A percentile compares a stretch with the other conserved stretches of the same genome.
Conservation (phyloP, 1,139 yeast genomes). For the Arxiozyma slooffiae region DNA sequence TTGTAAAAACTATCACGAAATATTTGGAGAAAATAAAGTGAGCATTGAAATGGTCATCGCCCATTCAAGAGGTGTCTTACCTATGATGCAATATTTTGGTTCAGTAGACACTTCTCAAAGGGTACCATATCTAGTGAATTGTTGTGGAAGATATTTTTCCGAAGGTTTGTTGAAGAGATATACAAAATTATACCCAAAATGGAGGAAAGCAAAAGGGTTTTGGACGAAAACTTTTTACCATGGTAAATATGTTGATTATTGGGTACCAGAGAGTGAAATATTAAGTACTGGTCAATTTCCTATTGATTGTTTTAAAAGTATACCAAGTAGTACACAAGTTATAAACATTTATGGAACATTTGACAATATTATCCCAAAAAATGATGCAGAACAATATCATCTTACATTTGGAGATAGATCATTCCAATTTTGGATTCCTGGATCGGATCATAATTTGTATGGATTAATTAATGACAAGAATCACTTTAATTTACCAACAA, state of each 20-base stretch:
- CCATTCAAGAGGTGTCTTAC: conserved; percentile 74
- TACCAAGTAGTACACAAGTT: conserved; percentile 44
- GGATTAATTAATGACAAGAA: conserved; percentile 38
- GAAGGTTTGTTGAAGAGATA: conserved; percentile 29
- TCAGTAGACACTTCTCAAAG: conserved; percentile 19
- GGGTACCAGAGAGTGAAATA: conserved; percentile 42
- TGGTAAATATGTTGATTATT: conserved; percentile 39
- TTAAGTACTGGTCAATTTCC: conserved; percentile 36
- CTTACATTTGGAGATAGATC: conserved; percentile 52
- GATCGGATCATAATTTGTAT: conserved; percentile 75
- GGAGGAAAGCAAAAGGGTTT: conserved; percentile 34
- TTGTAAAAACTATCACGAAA: conserved; percentile 18
- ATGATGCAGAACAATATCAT: conserved; percentile 52
- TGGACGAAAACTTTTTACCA: conserved; percentile 37
- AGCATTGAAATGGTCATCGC: conserved; percentile 49
- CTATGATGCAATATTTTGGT: conserved; percentile 61
- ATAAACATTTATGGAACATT: conserved; percentile 62
- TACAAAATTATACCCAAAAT: conserved; percentile 25
- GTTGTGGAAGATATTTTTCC: conserved; percentile 56
- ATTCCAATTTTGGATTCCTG: conserved; percentile 45
- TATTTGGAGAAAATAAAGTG: conserved; percentile 23
- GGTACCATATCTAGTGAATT: conserved; percentile 60
- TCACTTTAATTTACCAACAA: conserved; percentile 37
- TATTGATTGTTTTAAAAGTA: conserved; percentile 31
- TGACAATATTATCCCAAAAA: conserved; percentile 56